Evolutionary conservation across 768 basidiomycete species (phyloP).

Genomic region (Punctularia strigosozonata): DNA sequence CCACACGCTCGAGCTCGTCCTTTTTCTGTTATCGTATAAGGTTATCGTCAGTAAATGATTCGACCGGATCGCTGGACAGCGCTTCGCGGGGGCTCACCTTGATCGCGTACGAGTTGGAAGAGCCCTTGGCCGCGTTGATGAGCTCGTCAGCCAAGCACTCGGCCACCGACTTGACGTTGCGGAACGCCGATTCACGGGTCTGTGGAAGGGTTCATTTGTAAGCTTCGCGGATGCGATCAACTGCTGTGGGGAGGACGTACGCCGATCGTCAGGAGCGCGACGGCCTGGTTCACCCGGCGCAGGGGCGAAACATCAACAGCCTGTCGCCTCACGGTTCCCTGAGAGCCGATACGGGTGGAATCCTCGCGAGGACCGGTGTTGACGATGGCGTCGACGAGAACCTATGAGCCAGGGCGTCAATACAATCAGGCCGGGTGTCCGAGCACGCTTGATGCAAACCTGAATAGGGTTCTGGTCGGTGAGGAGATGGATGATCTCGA

Average conservation of each 20-base stretch:
- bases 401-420: conserved; percentile 26
- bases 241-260: conserved; percentile 36
- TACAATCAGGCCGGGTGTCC: not conserved
- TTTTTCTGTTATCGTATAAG: conserved; percentile 60
- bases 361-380: conserved; percentile 99
- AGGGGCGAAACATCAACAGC: conserved; percentile 99
- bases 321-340: conserved; percentile 98
- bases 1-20: conserved; percentile 99
- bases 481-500: conserved; percentile 99
- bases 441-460: conserved; percentile 29
- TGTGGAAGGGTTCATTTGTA: conserved; percentile 22
- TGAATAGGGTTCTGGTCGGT: conserved; percentile 99
- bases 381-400: conserved; percentile 96
- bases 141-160: conserved; percentile 99
- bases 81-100: conserved; percentile 59
- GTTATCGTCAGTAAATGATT: conserved; percentile 5
- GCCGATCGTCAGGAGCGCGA: conserved; percentile 90
- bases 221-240: not conserved
- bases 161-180: conserved; percentile 98
- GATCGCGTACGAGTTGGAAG: conserved; percentile 99
- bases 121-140: conserved; percentile 99
- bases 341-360: conserved; percentile 98
- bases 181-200: conserved; percentile 99
- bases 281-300: conserved; percentile 94
- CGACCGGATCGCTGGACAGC: no score